phyloP scores from a whole-genome alignment of 805 yeast species.

The Candida railenensis region DNA sequence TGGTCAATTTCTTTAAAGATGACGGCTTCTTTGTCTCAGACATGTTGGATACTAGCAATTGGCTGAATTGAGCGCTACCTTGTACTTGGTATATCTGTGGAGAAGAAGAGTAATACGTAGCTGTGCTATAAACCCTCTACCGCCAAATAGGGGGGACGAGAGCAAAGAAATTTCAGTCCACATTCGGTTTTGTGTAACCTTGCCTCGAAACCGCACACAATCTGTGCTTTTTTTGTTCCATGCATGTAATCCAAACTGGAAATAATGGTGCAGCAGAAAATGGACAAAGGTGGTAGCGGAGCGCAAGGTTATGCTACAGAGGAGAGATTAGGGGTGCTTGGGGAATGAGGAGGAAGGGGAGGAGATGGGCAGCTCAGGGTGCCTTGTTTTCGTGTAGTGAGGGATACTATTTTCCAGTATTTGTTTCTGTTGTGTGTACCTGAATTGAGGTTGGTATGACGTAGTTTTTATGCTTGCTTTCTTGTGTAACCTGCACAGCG shows the following conservation, averaged over 20 bases:
- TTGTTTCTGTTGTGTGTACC: too few relatives aligned
- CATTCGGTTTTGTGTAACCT: neutral
- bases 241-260: neutral
- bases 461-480: too few relatives aligned
- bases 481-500: too few relatives aligned
- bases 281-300: too few relatives aligned
- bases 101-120: neutral
- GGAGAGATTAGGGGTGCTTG: too few relatives aligned
- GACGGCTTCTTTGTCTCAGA: slow-evolving; percentile 8
- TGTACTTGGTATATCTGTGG: neutral
- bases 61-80: neutral
- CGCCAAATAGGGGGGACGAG: neutral
- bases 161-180: neutral
- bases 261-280: too few relatives aligned
- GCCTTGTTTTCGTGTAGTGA: too few relatives aligned
- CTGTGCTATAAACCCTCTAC: neutral
- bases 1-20: slow-evolving; percentile 27
- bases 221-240: neutral
- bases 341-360: too few relatives aligned
- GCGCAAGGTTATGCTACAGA: too few relatives aligned
- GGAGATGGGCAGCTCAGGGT: too few relatives aligned
- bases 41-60: slow-evolving; percentile 4
- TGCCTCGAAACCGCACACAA: neutral
- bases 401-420: too few relatives aligned
- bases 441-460: too few relatives aligned